phyloP scores from a whole-genome alignment of 2,329 filamentous ascomycete species.

The Botrytis fabae region DNA sequence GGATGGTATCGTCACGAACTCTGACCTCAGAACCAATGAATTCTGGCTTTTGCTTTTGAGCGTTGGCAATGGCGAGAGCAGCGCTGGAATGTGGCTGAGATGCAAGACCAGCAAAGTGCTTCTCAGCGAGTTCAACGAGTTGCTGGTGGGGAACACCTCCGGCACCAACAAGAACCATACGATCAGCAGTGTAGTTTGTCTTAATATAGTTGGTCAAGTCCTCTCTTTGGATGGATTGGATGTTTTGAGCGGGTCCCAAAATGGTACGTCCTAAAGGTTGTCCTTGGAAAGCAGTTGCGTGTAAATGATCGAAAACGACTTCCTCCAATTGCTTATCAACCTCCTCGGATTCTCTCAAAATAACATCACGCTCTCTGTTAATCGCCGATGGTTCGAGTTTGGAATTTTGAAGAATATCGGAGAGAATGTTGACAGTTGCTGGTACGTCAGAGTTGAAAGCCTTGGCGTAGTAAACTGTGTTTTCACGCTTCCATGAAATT shows the following conservation, averaged over 20 bases:
- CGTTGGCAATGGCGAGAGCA: slow-evolving; percentile 66
- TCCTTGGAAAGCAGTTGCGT: slow-evolving; percentile 95
- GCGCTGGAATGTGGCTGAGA: slow-evolving; percentile 72
- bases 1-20: slow-evolving; percentile 93
- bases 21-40: slow-evolving; percentile 96
- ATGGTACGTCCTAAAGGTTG: slow-evolving; percentile 98
- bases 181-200: slow-evolving; percentile 98
- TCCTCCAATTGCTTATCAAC: slow-evolving; percentile 99
- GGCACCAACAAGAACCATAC: slow-evolving; percentile 96
- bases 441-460: slow-evolving; percentile 97
- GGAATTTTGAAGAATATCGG: slow-evolving; percentile 99
- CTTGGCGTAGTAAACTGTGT: slow-evolving; percentile 99
- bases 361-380: slow-evolving; percentile 97
- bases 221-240: slow-evolving; percentile 88
- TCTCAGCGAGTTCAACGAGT: slow-evolving; percentile 93
- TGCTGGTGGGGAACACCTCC: slow-evolving; percentile 92
- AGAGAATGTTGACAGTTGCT: slow-evolving; percentile 94
- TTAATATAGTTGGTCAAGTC: slow-evolving; percentile 97
- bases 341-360: slow-evolving; percentile 97
- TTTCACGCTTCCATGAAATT: slow-evolving; percentile 70
- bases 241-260: slow-evolving; percentile 96
- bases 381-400: slow-evolving; percentile 92
- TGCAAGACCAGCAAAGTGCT: slow-evolving; percentile 85
- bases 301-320: slow-evolving; percentile 98
- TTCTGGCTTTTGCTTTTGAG: slow-evolving; percentile 80